Evolutionary conservation across 345 rosid genomes (phyloP), one percentile per base, ranked within the genome.

Genomic region (Camelina hispida): DNA sequence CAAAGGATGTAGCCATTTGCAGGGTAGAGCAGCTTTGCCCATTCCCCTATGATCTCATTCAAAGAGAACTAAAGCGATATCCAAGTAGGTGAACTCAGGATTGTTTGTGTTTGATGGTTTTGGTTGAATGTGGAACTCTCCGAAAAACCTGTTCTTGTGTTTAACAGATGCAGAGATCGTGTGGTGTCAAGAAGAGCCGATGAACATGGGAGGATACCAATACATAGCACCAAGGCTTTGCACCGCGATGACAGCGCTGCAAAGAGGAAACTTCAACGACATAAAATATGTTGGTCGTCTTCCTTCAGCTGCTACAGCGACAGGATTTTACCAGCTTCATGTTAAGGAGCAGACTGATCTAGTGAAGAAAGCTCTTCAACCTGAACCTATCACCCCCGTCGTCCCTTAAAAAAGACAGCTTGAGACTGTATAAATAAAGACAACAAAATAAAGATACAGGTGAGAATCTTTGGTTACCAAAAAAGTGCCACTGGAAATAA

Each of bases 101-200:
- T 47, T 23, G 20, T 10, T 47, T 23, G 20, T 10, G 7, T 62
- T 3, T 5, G 42, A 90, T 90, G 93, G 96, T 40, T 37, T 58
- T 38, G 17, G 35, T 14, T 23, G 28, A 25, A 4, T 10, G 56
- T 51, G 7, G 28, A 18, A 51, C 4, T 11, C 43, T 40, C 43
- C 11, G 93, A 8, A 55, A 88, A 9, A 51, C 28, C 1, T 51
- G 55, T 51, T 51, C 22, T 9, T 51, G 56, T 51, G 11, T 51
- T 38, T 32, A 79, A 64, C 0, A 76, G 91, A 85, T 81, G 90
- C 96, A 0, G 91, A 88, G 83, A 70, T 90, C 0, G 89, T 87
- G 4, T 88, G 96, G 93, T 87, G 91, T 84, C 96, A 88, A 77
- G 93, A 88, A 77, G 96, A 90, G 81, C 88, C 93, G 20, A 88